Base-by-base conservation (phyloP, 140 eudicot genomes). In the Anethum foeniculum region DNA sequence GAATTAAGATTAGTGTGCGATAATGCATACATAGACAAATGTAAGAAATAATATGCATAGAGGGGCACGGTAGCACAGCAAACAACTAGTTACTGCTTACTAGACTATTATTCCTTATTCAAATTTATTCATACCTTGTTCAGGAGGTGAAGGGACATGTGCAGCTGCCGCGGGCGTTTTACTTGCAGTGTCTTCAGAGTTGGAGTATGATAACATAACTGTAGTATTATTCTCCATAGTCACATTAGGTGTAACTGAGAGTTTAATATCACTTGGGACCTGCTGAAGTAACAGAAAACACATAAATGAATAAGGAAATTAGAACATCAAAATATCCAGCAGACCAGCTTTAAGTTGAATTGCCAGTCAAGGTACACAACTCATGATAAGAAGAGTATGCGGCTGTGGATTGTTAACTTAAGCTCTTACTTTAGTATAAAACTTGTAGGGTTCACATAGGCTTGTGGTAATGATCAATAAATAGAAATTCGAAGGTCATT, bases 61-160 rank as follows among this genome's bases (percentile, higher is more conserved):
- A 56, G 30, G 28, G 28, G 28, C 23, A 43, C 27, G 73, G 73
- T 19, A 78, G 13, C 16, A 36, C n/a, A 58, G 28, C 16, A 58
- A 9, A 56, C 3, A 58, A 34, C 8, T 12, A 54, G 39, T 10
- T 28, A 27, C 32, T 15, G 69, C 36, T n/a, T 25, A 15, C 32
- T 28, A 43, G n/a, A 13, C 25, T 25, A 27, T 43, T 23, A 7
- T 64, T 15, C 54, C 28, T 36, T 3, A 16, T 16, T 43, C 43
- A 15, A 67, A 67, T 60, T 68, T 67, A 76, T 62, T 1, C 51
- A 25, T 86, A 89, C 93, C 89, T 86, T 77, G 84, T 49, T 49
- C 76, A 72, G 52, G 46, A 27, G 65, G 77, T 21, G 82, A 82
- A 43, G 83, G 71, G 75, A 47, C 75, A 78, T 52, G 69, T 44